These are phyloP conservation scores for Mucuna pruriens DNA, from an alignment of 306 rosid species.

Conservation along the genomic window DNA sequence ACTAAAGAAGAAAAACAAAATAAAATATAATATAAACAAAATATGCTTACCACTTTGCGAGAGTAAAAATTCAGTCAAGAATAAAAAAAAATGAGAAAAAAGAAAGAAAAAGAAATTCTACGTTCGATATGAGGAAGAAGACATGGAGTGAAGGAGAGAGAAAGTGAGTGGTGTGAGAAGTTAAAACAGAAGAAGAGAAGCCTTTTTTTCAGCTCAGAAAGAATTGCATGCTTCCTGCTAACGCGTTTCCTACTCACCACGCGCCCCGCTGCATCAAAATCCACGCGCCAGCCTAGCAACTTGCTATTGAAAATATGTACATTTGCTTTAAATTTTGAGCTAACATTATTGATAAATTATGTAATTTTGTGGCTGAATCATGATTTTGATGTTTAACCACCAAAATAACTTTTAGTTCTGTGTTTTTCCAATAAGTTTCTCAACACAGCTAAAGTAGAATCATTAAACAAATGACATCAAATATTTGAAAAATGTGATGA, in stretches of 20 bases:
- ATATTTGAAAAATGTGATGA: no score
- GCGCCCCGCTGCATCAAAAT: not conserved
- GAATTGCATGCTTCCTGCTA: conserved; percentile 48
- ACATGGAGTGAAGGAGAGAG: conserved; percentile 29
- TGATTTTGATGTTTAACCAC: not conserved
- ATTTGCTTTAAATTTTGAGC: not conserved
- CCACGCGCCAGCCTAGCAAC: conserved; percentile 40
- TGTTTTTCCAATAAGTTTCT: not conserved
- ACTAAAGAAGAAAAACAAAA: not conserved
- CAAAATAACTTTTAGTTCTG: not conserved
- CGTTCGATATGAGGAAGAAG: conserved; percentile 56
- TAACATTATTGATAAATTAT: conserved; percentile 1
- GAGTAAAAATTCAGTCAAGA: conserved; percentile 25
- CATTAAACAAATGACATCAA: no score
- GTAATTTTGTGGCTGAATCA: not conserved
- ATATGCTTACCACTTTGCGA: conserved; percentile 53
- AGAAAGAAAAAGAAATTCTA: conserved; percentile 44
- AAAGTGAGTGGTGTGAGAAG: conserved; percentile 8
- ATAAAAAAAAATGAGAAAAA: conserved; percentile 16
- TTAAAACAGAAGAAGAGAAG: not conserved
- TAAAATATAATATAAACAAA: conserved; percentile 15
- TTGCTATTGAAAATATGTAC: not conserved
- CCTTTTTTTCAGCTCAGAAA: conserved; percentile 41
- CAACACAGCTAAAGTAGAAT: not conserved
- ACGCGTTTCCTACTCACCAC: conserved; percentile 36